These are phyloP conservation scores for Candida ascalaphidarum DNA, from an alignment of 805 yeast genomes.

Conservation along the genomic window DNA sequence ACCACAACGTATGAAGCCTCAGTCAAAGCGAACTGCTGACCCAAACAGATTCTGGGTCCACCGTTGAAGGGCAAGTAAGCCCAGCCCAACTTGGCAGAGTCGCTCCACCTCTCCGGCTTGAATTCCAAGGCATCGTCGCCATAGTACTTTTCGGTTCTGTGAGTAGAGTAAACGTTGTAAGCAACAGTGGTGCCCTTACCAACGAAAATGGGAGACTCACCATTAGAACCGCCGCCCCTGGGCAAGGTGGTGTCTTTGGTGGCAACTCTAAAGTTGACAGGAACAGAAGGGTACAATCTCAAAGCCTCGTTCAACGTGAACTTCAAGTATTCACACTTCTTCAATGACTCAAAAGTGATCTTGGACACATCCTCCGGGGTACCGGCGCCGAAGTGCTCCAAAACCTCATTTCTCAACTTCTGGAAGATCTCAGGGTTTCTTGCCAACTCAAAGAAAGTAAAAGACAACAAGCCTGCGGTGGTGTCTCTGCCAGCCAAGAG, in stretches of 20 bases:
- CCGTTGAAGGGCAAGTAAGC: conserved; percentile 46
- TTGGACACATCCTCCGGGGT: conserved; percentile 24
- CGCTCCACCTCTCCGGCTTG: conserved; percentile 43
- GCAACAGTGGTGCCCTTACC: conserved; percentile 34
- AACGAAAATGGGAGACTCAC: conserved; percentile 26
- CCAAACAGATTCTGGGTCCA: conserved; percentile 48
- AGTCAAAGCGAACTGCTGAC: conserved; percentile 49
- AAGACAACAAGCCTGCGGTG: conserved; percentile 43
- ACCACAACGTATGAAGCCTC: conserved; percentile 39
- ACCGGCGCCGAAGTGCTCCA: conserved; percentile 22
- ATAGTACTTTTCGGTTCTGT: conserved; percentile 26
- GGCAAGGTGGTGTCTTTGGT: conserved; percentile 40
- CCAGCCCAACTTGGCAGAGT: conserved; percentile 31
- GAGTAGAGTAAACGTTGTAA: conserved; percentile 33
- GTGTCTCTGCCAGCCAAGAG: conserved; percentile 50
- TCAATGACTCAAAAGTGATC: conserved; percentile 40
- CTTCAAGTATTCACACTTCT: conserved; percentile 39
- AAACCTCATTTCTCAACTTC: conserved; percentile 29
- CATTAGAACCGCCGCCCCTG: conserved; percentile 40
- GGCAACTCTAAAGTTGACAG: conserved; percentile 39
- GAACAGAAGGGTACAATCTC: conserved; percentile 45
- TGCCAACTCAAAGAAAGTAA: conserved; percentile 35
- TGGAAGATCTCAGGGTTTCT: conserved; percentile 30
- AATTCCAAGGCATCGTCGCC: conserved; percentile 38
- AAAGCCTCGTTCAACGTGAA: conserved; percentile 40